These are phyloP conservation scores for Geotrichum restrictum DNA, from an alignment of 1,139 yeast species.

Conservation along the genomic window DNA sequence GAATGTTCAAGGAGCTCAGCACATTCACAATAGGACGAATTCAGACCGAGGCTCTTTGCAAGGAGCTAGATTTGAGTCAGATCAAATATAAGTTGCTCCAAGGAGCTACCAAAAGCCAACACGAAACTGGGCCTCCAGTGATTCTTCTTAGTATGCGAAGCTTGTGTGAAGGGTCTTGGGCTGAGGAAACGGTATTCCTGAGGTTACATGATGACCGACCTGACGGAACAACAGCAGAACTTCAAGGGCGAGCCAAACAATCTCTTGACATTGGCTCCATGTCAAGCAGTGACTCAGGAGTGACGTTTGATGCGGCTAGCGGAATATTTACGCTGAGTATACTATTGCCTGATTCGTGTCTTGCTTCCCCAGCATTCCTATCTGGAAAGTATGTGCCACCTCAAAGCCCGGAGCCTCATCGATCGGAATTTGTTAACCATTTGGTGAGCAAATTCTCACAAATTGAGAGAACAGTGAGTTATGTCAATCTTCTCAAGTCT, in stretches of 20 bases:
- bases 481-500: slow-evolving; percentile 31
- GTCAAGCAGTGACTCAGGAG: slow-evolving; percentile 26
- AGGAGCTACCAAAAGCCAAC: slow-evolving; percentile 15
- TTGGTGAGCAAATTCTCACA: slow-evolving; percentile 27
- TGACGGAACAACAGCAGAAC: slow-evolving; percentile 23
- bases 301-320: slow-evolving; percentile 27
- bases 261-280: slow-evolving; percentile 24
- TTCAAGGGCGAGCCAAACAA: slow-evolving; percentile 31
- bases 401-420: background rate
- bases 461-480: slow-evolving; percentile 34
- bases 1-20: slow-evolving; percentile 30
- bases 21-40: slow-evolving; percentile 31
- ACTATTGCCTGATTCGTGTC: slow-evolving; percentile 15
- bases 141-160: slow-evolving; percentile 27
- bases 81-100: slow-evolving; percentile 29
- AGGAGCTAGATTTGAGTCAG: slow-evolving; percentile 28
- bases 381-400: slow-evolving; percentile 1
- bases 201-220: slow-evolving; percentile 14
- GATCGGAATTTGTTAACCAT: slow-evolving; percentile 24
- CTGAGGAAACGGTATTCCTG: slow-evolving; percentile 28
- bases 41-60: slow-evolving; percentile 30
- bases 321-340: slow-evolving; percentile 29
- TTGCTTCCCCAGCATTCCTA: slow-evolving; percentile 11
- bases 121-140: slow-evolving; percentile 25
- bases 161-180: slow-evolving; percentile 29